Conservation (phyloP, 2,329 filamentous ascomycete species). For the Penicillium crustosum region DNA sequence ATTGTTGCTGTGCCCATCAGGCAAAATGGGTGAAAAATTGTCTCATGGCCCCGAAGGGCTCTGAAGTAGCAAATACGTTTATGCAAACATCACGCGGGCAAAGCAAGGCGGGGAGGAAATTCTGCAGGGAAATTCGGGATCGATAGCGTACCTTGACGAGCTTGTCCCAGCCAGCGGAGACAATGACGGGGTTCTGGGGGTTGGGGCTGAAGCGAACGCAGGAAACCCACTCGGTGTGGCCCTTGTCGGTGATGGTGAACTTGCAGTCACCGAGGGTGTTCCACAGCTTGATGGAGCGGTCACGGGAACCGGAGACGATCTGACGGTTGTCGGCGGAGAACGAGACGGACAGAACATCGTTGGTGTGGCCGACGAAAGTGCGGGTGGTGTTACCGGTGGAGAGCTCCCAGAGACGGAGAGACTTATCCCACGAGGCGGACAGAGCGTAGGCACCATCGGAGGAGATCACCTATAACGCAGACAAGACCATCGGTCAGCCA, state of each 20-base stretch:
- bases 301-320: slow-evolving; percentile 97
- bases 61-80: slow-evolving; percentile 99
- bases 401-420: slow-evolving; percentile 98
- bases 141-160: slow-evolving; percentile 88
- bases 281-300: slow-evolving; percentile 99
- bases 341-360: slow-evolving; percentile 98
- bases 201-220: slow-evolving; percentile 99
- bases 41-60: slow-evolving; percentile 94
- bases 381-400: slow-evolving; percentile 95
- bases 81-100: slow-evolving; percentile 85
- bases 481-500: slow-evolving; percentile 32
- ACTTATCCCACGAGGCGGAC: slow-evolving; percentile 99
- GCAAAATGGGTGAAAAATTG: slow-evolving; percentile 74
- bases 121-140: slow-evolving; percentile 12
- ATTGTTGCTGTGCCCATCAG: slow-evolving; percentile 38
- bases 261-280: slow-evolving; percentile 99
- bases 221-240: slow-evolving; percentile 99
- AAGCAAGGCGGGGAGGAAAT: slow-evolving; percentile 18
- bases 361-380: slow-evolving; percentile 98
- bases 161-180: slow-evolving; percentile 99
- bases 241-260: slow-evolving; percentile 99
- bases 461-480: slow-evolving; percentile 77
- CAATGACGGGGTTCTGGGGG: slow-evolving; percentile 99
- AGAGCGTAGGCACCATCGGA: slow-evolving; percentile 99
- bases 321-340: slow-evolving; percentile 99